Percentiles rank a stretch among this genome's conserved stretches.
Evolutionary conservation across 1,139 yeast species (phyloP).

Genomic region (Hyphopichia fennica): DNA sequence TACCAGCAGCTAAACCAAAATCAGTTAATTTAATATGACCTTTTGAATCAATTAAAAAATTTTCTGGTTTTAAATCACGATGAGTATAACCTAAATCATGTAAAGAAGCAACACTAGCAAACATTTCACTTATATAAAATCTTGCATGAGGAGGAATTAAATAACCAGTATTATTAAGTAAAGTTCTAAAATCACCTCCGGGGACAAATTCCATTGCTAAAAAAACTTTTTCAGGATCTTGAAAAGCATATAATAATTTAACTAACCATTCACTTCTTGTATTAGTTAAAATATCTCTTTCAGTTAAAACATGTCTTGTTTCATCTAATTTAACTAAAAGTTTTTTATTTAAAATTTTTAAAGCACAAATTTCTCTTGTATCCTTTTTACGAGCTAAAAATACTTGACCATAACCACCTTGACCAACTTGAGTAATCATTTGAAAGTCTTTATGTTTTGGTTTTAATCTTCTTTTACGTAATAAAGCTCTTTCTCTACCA

Average conservation of each 20-base stretch:
- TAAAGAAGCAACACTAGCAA: constrained; percentile 86
- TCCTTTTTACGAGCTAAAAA: constrained; percentile 92
- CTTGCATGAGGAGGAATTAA: constrained; percentile 94
- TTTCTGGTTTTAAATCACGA: constrained; percentile 96
- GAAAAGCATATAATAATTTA: constrained; percentile 90
- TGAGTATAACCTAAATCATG: constrained; percentile 97
- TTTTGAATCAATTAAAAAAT: constrained; percentile 86
- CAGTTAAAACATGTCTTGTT: constrained; percentile 93
- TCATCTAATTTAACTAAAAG: constrained; percentile 87
- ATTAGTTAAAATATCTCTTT: constrained; percentile 92
- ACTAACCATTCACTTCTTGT: constrained; percentile 97
- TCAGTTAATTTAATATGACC: constrained; percentile 98
- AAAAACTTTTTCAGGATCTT: constrained; percentile 85
- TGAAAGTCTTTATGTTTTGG: constrained; percentile 95
- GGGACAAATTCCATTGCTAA: constrained; percentile 99
- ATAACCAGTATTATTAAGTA: constrained; percentile 89
- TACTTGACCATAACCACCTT: constrained; percentile 99
- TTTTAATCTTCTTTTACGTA: constrained; percentile 86
- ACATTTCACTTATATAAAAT: constrained; percentile 95
- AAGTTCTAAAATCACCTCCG: constrained; percentile 97
- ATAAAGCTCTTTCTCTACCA: constrained; percentile 79
- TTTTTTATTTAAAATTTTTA: constrained; percentile 87
- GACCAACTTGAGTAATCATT: constrained; percentile 97
- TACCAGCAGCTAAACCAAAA: constrained; percentile 96
- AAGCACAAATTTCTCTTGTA: constrained; percentile 92